Evolutionary conservation across 2,329 filamentous ascomycete species (phyloP), one percentile per base, ranked within the genome.

Genomic region (Colletotrichum sojae): DNA sequence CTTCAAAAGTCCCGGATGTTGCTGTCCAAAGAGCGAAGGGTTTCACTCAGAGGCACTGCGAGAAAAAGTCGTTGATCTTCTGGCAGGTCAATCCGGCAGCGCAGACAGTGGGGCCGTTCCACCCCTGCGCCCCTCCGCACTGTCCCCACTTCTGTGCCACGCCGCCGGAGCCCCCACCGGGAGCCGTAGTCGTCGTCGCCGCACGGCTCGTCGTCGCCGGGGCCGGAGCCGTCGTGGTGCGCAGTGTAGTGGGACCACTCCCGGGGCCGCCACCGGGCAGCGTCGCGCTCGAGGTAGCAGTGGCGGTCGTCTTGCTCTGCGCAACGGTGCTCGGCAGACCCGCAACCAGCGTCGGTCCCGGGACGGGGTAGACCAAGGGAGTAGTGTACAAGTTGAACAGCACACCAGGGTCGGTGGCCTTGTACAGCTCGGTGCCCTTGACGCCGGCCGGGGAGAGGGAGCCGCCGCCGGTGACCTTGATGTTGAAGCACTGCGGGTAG

Each of bases 401-500:
- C 48, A 80, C 75, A 13, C 78, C 79, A 10, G 80, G 75, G 66
- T 81, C 80, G 12, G 69, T 56, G 2, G 75, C 63, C 6, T 74
- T 77, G 75, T 83, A 83, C 61, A 80, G 77, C 22, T 75, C 75
- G 13, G 79, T 81, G 13, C 79, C 79, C 51, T 76, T 76, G 54
- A 80, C 75, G 8, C 77, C 76, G 2, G 78, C 76, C 6, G 79
- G 73, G 8, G 71, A 65, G 5, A 70, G 71, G 1, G 75, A 73
- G 39, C 81, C 80, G 48, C 77, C 75, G 39, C 84, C 84, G 49
- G 78, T 81, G 58, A 87, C 81, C 72, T 82, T 76, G 51, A 86
- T 74, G 73, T 86, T 85, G 69, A 85, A 78, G 73, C 85, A 87
- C 78, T 86, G 83, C 8, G 85, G 84, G 75, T 87, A 87, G 57